phyloP scores from a whole-genome alignment of 2,329 filamentous ascomycete genomes.

The Nigrograna mackinnonii region DNA sequence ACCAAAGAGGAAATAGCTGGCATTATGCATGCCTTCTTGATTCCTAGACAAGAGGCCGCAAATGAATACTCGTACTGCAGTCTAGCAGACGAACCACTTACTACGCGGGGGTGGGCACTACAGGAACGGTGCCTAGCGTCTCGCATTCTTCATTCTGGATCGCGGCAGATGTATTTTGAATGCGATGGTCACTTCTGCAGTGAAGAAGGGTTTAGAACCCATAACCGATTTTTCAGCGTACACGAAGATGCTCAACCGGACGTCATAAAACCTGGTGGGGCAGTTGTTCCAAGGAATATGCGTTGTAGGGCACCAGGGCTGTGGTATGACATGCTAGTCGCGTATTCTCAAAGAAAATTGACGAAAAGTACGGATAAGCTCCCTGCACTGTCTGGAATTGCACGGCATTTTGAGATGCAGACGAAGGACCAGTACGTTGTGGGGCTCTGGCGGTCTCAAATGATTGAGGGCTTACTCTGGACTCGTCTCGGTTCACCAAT shows the following conservation, averaged over 20 bases:
- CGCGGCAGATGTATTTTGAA: constrained; percentile 9
- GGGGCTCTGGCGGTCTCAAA: constrained; percentile 8
- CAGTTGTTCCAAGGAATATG: too few species aligned
- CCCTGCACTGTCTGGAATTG: constrained; percentile 9
- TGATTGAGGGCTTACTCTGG: constrained; percentile 11
- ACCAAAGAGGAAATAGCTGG: not conserved
- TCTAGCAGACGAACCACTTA: constrained; percentile 8
- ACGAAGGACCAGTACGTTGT: constrained; percentile 8
- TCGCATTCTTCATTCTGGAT: constrained; percentile 6
- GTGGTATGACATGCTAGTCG: constrained; percentile 3
- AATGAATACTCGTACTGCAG: not conserved
- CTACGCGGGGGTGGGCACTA: constrained; percentile 14
- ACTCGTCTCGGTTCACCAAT: not conserved
- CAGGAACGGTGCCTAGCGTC: constrained; percentile 15
- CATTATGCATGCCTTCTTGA: constrained; percentile 4
- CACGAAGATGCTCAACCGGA: not conserved
- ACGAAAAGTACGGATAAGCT: constrained; percentile 10
- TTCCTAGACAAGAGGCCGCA: not conserved
- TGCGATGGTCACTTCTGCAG: constrained; percentile 6
- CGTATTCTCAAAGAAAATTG: constrained; percentile 3
- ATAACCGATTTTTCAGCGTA: constrained; percentile 1
- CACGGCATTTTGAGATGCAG: constrained; percentile 1
- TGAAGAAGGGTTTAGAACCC: constrained; percentile 6
- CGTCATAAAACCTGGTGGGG: too few species aligned
- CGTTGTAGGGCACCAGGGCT: not conserved